Base-by-base conservation (phyloP, 257 asterid genomes). In the Capsicum baccatum region DNA sequence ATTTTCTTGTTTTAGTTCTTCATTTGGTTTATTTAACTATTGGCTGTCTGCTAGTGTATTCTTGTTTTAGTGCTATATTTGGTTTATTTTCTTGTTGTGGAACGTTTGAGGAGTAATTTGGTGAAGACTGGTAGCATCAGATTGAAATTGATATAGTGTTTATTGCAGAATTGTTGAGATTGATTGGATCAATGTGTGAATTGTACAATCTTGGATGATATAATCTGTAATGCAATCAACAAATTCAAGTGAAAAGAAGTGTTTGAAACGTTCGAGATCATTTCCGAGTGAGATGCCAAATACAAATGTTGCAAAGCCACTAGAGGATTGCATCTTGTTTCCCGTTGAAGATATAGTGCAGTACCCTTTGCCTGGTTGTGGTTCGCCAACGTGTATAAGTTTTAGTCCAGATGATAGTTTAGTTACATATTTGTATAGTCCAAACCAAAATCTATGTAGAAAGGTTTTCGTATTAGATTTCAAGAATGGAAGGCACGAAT, bases 331-430 rank as follows among this genome's bases (percentile, higher is more conserved):
- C 89, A 16, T 84, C 83, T 47, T 80, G 63, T 94, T 96, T 86
- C 94, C 97, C 26, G 86, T 94, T 76, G 98, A 96, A 88, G 98
- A 94, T 84, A 92, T 96, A 87, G 99, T 93, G 85, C 92, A 94
- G 86, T 85, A 90, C 83, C 98, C 99, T 19, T 88, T 96, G 85
- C 97, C 95, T 2, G 98, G 98, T 84, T 96, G 88, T 83, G 96
- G 91, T 35, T 92, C 88, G 79, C 98, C 98, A 5, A 85, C 92
- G 69, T 91, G 91, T 21, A 83, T 96, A 84, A 92, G 97, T 89
- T 96, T 96, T 85, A 92, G 99, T 91, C 97, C 94, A 13, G 98
- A 94, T 59, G 98, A 93, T 90, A 90, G 90, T 66, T 78, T 89
- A 89, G 87, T 94, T 55, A 91, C 98, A 7, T 96, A 89, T 86